phyloP scores from a whole-genome alignment of 108 stramenopile genomes.

The Nitzschia sp. region DNA sequence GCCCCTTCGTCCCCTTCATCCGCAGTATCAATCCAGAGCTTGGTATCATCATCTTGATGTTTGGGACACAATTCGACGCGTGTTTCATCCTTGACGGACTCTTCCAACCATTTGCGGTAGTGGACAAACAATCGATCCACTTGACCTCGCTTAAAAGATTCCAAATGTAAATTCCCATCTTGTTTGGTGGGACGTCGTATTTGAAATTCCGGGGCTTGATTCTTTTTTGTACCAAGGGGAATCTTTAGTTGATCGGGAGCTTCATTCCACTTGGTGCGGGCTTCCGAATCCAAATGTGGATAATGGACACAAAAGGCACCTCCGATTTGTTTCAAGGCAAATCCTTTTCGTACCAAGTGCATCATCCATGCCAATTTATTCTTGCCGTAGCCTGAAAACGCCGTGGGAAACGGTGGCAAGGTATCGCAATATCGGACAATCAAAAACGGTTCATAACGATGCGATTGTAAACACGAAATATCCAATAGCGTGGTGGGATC shows the following conservation, averaged over 20 bases:
- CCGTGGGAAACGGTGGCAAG: conserved; percentile 77
- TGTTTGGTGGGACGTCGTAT: conserved; percentile 5
- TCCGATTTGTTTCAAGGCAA: conserved; percentile 58
- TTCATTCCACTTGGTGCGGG: conserved; percentile 74
- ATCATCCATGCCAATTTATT: conserved; percentile 87
- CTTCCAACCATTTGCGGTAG: conserved; percentile 66
- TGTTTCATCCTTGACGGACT: conserved; percentile 41
- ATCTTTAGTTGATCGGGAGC: conserved; percentile 37
- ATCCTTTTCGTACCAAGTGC: conserved; percentile 70
- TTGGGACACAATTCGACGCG: conserved; percentile 56
- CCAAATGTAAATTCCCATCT: conserved; percentile 41
- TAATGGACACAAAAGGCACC: conserved; percentile 80
- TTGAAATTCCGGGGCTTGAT: not conserved
- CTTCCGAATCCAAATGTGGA: conserved; percentile 73
- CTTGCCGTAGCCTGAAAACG: conserved; percentile 83
- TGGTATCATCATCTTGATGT: conserved; percentile 71
- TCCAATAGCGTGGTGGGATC: conserved; percentile 37
- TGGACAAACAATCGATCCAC: conserved; percentile 77
- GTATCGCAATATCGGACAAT: conserved; percentile 69
- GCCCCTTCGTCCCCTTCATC: not conserved
- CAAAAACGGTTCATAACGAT: conserved; percentile 88
- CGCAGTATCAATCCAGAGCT: conserved; percentile 58
- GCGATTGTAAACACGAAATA: conserved; percentile 69
- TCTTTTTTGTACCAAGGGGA: not conserved
- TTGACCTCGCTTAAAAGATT: conserved; percentile 59